These are phyloP conservation scores for Quercus aquifolioides DNA, from an alignment of 306 rosid genomes.

Conservation along the genomic window DNA sequence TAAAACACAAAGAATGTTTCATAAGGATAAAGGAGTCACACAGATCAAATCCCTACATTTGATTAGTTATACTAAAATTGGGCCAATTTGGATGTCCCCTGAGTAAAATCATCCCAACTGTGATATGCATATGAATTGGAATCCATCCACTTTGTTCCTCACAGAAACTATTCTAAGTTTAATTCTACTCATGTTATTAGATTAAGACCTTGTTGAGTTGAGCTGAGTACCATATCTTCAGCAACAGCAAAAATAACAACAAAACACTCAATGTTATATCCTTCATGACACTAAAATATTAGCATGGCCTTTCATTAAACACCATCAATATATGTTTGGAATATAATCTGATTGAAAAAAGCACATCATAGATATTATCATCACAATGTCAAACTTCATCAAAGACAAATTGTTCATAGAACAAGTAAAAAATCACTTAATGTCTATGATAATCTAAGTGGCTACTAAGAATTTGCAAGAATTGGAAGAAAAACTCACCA, in stretches of 20 bases:
- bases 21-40: background rate
- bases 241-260: background rate
- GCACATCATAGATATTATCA: background rate
- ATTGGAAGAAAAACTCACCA: slow-evolving; percentile 47
- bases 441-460: background rate
- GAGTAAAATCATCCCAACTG: background rate
- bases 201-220: background rate
- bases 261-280: background rate
- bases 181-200: background rate
- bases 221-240: background rate
- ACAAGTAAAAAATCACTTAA: background rate
- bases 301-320: background rate
- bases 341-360: background rate
- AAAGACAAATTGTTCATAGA: background rate
- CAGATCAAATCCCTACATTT: background rate
- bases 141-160: background rate
- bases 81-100: background rate
- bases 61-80: background rate
- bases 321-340: background rate
- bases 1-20: background rate
- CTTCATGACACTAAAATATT: background rate
- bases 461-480: background rate
- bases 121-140: background rate
- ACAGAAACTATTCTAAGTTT: background rate
- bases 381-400: background rate